Evolutionary conservation across 1,284 basidiomycete species (phyloP).

Genomic region (Athelia sp.): DNA sequence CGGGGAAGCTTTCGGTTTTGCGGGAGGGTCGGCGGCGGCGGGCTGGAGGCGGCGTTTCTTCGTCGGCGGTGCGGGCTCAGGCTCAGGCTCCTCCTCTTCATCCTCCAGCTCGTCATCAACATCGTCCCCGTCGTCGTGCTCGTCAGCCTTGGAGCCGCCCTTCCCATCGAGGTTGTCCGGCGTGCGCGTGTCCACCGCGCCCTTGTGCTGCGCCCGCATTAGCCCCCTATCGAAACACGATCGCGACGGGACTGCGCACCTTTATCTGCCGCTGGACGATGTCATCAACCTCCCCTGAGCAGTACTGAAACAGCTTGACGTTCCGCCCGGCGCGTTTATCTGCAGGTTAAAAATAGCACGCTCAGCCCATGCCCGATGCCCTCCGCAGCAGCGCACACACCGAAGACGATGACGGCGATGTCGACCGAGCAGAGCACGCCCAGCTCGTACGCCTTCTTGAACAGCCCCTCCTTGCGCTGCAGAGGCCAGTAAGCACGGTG

Average conservation of each 20-base stretch:
- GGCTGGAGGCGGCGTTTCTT: no score
- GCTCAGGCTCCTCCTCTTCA: conserved; percentile 25
- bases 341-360: conserved; percentile 11
- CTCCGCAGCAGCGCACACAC: conserved; percentile 8
- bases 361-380: no score
- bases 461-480: conserved; percentile 39
- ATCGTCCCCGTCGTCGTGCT: conserved; percentile 19
- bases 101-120: conserved; percentile 43
- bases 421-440: conserved; percentile 36
- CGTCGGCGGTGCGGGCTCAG: neutral
- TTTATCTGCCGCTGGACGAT: conserved; percentile 27
- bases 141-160: conserved; percentile 24
- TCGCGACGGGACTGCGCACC: conserved; percentile 25
- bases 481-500: conserved; percentile 18
- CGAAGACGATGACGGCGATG: conserved; percentile 19
- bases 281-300: no score
- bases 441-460: conserved; percentile 47
- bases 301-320: no score
- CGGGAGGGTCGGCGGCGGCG: no score
- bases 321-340: no score
- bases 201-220: conserved; percentile 36
- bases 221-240: conserved; percentile 3
- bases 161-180: conserved; percentile 35
- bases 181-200: conserved; percentile 41
- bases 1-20: no score